These are phyloP conservation scores for Paraurostyla sp. DNA, from an alignment of 73 alveolate genomes.

Conservation along the genomic window DNA sequence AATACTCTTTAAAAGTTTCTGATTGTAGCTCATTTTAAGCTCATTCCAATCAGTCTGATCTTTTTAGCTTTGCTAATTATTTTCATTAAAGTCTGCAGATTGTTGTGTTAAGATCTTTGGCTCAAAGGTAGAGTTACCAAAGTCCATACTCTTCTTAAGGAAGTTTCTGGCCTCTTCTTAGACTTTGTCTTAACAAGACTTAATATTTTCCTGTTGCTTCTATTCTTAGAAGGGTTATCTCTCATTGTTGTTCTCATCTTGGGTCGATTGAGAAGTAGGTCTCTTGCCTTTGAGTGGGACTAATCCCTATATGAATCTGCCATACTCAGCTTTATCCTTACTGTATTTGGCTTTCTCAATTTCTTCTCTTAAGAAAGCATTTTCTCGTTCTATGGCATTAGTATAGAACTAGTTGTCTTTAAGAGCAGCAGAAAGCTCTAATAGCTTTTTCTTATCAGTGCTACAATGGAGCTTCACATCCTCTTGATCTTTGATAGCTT, in stretches of 20 bases:
- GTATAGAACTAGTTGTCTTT: slow-evolving; percentile 20
- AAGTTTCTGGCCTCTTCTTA: background rate
- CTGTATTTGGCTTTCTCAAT: slow-evolving; percentile 27
- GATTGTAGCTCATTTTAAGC: slow-evolving; percentile 27
- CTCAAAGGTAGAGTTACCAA: background rate
- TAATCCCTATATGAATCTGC: slow-evolving; percentile 13
- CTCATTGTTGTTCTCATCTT: background rate
- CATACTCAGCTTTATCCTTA: slow-evolving; percentile 40
- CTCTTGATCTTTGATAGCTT: background rate
- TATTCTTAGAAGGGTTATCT: background rate
- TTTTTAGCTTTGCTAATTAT: too few species aligned
- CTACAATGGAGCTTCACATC: background rate
- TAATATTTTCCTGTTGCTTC: too few species aligned
- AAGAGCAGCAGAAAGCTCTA: background rate
- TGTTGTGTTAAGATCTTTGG: too few species aligned
- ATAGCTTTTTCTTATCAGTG: background rate
- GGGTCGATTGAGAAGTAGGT: too few species aligned
- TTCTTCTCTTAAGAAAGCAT: slow-evolving; percentile 47
- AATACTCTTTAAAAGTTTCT: slow-evolving; percentile 27
- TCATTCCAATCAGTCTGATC: background rate
- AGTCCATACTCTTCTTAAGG: background rate
- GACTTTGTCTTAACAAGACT: background rate
- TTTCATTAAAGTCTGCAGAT: too few species aligned
- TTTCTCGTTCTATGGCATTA: slow-evolving; percentile 42
- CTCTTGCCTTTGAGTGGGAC: background rate